These are phyloP conservation scores for Stachybotrys echinatus DNA, from an alignment of 2,329 filamentous ascomycete genomes.

Conservation along the genomic window DNA sequence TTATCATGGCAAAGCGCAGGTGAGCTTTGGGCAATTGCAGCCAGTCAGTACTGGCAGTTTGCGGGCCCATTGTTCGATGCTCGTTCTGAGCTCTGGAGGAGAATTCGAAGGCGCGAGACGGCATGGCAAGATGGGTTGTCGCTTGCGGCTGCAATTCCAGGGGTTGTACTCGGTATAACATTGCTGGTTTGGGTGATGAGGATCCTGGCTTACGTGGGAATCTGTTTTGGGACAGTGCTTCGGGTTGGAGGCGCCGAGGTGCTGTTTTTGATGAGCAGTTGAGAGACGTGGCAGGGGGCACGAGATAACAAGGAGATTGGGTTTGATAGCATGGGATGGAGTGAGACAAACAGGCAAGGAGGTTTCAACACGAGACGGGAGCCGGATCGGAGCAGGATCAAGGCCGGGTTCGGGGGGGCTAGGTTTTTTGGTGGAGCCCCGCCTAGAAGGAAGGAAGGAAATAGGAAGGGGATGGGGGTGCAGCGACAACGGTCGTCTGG, in stretches of 20 bases:
- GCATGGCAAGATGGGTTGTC: neutral
- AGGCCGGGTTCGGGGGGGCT: too few species aligned
- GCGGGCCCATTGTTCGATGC: neutral
- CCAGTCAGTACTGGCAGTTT: neutral
- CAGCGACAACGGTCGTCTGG: too few species aligned
- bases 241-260: neutral
- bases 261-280: neutral
- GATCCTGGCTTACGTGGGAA: neutral
- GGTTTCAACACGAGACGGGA: too few species aligned
- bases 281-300: neutral
- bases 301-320: neutral
- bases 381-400: too few species aligned
- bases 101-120: neutral
- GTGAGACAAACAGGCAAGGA: too few species aligned
- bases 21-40: too few species aligned
- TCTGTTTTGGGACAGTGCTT: neutral
- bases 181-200: neutral
- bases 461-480: too few species aligned
- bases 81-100: neutral
- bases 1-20: too few species aligned
- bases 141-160: constrained; percentile 8
- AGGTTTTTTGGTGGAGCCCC: too few species aligned
- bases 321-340: neutral
- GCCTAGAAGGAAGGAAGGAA: too few species aligned
- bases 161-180: constrained; percentile 2